Percentiles rank a stretch among this genome's conserved stretches.
Evolutionary conservation across 768 basidiomycete species (phyloP).

Genomic region (Lactarius quietus): DNA sequence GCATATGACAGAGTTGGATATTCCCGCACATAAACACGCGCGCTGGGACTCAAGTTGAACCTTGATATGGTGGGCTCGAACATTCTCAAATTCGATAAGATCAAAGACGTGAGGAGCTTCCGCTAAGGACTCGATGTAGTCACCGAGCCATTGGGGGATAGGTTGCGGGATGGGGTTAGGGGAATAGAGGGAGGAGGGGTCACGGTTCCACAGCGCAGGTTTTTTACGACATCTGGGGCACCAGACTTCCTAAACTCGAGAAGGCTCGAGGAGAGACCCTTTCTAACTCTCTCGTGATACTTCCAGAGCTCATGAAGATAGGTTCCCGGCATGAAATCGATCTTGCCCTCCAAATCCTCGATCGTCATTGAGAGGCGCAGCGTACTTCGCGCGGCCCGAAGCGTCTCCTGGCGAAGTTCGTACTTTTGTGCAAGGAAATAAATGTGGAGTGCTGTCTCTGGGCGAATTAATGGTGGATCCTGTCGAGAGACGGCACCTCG

Average conservation of each 20-base stretch:
- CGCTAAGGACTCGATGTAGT: neutral
- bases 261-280: neutral
- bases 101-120: neutral
- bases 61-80: neutral
- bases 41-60: no score
- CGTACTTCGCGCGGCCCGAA: neutral
- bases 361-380: neutral
- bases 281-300: neutral
- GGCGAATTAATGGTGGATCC: neutral
- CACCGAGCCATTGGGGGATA: neutral
- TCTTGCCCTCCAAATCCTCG: neutral
- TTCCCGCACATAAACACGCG: neutral
- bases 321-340: neutral
- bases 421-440: neutral
- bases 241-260: neutral
- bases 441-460: neutral
- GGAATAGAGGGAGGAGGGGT: no score
- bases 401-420: neutral
- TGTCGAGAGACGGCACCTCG: neutral
- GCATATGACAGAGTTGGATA: neutral
- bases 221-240: neutral
- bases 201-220: neutral
- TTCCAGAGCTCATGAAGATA: neutral
- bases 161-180: neutral
- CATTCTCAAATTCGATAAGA: neutral